Evolutionary conservation across 176 grass and related monocot genomes (phyloP), one percentile per base, ranked within the genome.

Genomic region (Oryza officinalis): DNA sequence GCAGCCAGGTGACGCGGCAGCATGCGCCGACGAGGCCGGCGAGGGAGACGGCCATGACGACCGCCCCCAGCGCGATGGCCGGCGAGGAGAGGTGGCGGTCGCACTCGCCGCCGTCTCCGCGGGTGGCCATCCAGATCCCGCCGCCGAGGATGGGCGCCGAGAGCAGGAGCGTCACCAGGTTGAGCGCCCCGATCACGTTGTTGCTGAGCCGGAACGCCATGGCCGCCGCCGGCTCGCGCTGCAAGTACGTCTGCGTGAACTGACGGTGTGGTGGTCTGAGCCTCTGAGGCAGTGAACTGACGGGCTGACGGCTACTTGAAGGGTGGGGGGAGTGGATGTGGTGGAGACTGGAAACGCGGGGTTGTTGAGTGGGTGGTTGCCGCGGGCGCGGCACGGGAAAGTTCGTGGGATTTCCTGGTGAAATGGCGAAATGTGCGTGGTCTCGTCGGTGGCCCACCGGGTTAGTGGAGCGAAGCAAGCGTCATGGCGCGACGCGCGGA

Each of bases 171-270:
- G 78, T 79, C 23, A 69, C 1, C 77, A 93, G 66, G 84, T 86
- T 93, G 65, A 89, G 60, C 64, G 32, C 52, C 9, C 81, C 81
- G 70, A 89, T 75, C 6, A 93, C 84, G 84, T 89, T 93, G 73
- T 97, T 97, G 89, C 94, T 97, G 35, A 97, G 59, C 2, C 91
- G 81, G 84, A 97, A 80, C 80, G 86, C 88, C 91, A 86, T 88
- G 32, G 13, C 37, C 3, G 38, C 3, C 47, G 35, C 23, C 22
- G 1, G 4, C 0, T 43, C 4, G n/a, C 10, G 32, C 3, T 2
- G 31, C 0, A 15, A 10, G 8, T 23, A 10, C 38, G 30, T 1
- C 9, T 2, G 63, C 32, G 10, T 1, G n/a, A n/a, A n/a, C n/a
- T n/a, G n/a, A n/a, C n/a, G 26, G 10, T 17, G 9, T 10, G 3